Evolutionary conservation across 106 monocot genomes (phyloP).

Genomic region (Dioscorea zingiberensis): DNA sequence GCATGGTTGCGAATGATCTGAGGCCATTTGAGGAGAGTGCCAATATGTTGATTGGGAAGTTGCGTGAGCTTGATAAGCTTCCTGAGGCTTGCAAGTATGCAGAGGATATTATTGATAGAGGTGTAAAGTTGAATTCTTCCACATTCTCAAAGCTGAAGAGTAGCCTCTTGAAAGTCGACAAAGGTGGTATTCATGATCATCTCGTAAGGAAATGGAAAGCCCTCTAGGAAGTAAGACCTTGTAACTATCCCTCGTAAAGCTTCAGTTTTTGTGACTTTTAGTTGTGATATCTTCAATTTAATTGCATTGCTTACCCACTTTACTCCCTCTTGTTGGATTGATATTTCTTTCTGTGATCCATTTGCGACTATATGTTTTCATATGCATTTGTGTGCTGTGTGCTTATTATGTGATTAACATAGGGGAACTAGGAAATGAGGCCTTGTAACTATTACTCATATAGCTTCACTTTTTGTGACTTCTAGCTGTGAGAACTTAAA

Average conservation of each 20-base stretch:
- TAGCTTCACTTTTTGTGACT: too few relatives aligned
- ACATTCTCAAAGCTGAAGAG: constrained; percentile 58
- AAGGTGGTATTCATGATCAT: constrained; percentile 41
- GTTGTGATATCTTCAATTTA: too few relatives aligned
- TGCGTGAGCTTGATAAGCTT: constrained; percentile 29
- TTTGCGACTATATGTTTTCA: too few relatives aligned
- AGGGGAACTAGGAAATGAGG: constrained; percentile 10
- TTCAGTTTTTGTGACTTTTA: too few relatives aligned
- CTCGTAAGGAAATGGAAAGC: constrained; percentile 69
- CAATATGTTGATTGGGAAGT: constrained; percentile 36
- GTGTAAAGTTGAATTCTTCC: constrained; percentile 59
- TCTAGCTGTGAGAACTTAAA: too few relatives aligned
- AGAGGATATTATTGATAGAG: constrained; percentile 67
- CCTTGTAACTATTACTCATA: neutral
- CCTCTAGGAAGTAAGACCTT: constrained; percentile 16
- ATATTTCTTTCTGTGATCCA: too few relatives aligned
- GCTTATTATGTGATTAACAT: too few relatives aligned
- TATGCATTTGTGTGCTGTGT: too few relatives aligned
- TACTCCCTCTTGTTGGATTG: too few relatives aligned
- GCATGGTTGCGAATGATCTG: constrained; percentile 37
- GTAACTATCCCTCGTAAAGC: neutral
- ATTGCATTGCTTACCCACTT: too few relatives aligned
- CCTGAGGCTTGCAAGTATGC: constrained; percentile 79
- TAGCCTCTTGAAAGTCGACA: constrained; percentile 40
- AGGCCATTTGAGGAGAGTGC: constrained; percentile 43